phyloP scores from a whole-genome alignment of 192 early-diverging fungal species.

The Lobosporangium transversale region DNA sequence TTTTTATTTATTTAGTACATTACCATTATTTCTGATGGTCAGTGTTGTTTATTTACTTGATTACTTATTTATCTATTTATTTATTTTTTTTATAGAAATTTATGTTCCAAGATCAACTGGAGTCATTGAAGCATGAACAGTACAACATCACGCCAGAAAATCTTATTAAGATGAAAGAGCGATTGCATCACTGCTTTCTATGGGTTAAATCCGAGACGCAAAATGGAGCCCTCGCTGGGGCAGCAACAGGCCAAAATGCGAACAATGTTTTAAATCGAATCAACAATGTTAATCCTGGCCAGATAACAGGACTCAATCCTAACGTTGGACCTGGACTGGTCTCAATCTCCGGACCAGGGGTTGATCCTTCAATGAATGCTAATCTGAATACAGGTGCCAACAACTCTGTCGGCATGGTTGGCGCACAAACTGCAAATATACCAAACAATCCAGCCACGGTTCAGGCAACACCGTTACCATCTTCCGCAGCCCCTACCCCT shows the following conservation, averaged over 20 bases:
- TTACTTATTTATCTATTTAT: no score
- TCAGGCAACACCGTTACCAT: not conserved
- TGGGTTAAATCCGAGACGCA: conserved; percentile 55
- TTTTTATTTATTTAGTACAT: not conserved
- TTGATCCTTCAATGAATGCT: not conserved
- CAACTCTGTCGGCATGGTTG: conserved; percentile 1
- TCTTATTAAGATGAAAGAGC: conserved; percentile 58
- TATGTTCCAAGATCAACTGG: conserved; percentile 64
- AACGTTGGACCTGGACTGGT: not conserved
- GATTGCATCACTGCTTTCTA: conserved; percentile 57
- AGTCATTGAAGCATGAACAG: conserved; percentile 54
- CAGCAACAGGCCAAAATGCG: not conserved
- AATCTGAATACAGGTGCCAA: not conserved
- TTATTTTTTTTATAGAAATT: conserved; percentile 46
- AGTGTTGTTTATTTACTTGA: not conserved
- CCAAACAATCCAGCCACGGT: not conserved
- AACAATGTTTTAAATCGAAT: conserved; percentile 1
- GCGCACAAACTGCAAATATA: not conserved
- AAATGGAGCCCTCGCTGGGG: not conserved
- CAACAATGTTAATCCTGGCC: not conserved
- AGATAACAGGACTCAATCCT: not conserved
- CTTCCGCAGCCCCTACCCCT: conserved; percentile 2
- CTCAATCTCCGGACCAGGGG: not conserved
- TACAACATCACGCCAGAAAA: conserved; percentile 58
- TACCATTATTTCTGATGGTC: not conserved